Conservation (phyloP, 1,284 basidiomycete genomes). For the Pseudozyma thailandica region DNA sequence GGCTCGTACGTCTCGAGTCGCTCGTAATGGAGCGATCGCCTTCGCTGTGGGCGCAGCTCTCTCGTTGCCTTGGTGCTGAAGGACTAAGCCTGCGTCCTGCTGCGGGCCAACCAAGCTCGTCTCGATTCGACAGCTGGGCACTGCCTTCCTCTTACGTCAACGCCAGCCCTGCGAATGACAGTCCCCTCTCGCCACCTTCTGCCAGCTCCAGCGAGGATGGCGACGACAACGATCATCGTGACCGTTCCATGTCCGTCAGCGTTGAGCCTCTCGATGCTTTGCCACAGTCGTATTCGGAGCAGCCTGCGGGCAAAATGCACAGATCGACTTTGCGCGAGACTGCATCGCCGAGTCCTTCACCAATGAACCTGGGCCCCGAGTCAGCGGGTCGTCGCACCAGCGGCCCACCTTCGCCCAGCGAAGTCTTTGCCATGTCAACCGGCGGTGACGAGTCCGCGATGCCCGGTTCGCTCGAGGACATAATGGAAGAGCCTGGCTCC, state of each 20-base stretch:
- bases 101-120: conserved; percentile 9
- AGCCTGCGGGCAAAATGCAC: conserved; percentile 29
- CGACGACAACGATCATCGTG: conserved; percentile 1
- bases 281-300: conserved; percentile 31
- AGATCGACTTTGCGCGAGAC: conserved; percentile 19
- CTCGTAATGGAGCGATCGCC: conserved; percentile 44
- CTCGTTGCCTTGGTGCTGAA: conserved; percentile 45
- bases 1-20: conserved; percentile 36
- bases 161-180: conserved; percentile 11
- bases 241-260: conserved; percentile 16
- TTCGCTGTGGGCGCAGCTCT: conserved; percentile 39
- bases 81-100: conserved; percentile 19
- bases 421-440: conserved; percentile 18
- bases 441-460: conserved; percentile 11
- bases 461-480: conserved; percentile 35
- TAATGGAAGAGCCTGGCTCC: conserved; percentile 37
- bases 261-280: conserved; percentile 31
- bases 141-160: conserved; percentile 14
- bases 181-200: conserved; percentile 19
- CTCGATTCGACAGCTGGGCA: conserved; percentile 48
- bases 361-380: conserved; percentile 4
- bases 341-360: neutral
- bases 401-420: conserved; percentile 11
- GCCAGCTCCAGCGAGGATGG: conserved; percentile 22
- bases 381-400: neutral